Conservation (phyloP, 345 rosid genomes). For the Populus nigra region DNA sequence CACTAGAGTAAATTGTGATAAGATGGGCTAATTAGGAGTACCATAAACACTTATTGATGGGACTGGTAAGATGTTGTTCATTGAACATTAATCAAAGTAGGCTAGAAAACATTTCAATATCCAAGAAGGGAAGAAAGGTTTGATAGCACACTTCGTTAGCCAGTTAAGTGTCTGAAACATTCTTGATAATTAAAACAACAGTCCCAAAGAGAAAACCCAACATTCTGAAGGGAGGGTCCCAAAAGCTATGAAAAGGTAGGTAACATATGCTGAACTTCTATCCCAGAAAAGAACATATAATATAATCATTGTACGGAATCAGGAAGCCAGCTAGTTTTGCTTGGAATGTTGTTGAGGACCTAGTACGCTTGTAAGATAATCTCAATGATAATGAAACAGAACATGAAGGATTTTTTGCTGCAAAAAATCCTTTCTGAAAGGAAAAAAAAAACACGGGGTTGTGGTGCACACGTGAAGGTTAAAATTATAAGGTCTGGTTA, state of each 20-base stretch:
- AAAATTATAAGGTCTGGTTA: conserved; percentile 9
- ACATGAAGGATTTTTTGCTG: not conserved
- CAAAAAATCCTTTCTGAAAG: conserved; percentile 6
- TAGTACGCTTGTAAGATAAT: conserved; percentile 11
- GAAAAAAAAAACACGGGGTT: conserved; percentile 10
- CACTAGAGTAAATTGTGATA: not conserved
- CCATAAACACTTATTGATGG: not conserved
- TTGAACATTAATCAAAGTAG: not conserved
- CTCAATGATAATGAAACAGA: not conserved
- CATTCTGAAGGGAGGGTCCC: conserved; percentile 26
- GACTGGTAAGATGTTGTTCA: not conserved
- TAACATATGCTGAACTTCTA: conserved; percentile 32
- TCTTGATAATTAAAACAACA: not conserved
- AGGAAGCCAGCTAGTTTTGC: conserved; percentile 35
- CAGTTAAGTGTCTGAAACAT: not conserved
- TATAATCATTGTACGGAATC: conserved; percentile 30
- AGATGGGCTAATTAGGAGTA: not conserved
- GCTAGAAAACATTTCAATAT: not conserved
- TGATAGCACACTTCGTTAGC: not conserved
- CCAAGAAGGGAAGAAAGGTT: too few relatives aligned
- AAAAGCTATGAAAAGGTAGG: conserved; percentile 19
- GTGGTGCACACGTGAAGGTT: conserved; percentile 31
- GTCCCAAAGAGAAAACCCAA: conserved; percentile 13
- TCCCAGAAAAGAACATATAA: conserved; percentile 2
- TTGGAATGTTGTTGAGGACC: conserved; percentile 32